Base-by-base conservation (phyloP, 2,329 filamentous ascomycete genomes). In the Penicillium expansum region DNA sequence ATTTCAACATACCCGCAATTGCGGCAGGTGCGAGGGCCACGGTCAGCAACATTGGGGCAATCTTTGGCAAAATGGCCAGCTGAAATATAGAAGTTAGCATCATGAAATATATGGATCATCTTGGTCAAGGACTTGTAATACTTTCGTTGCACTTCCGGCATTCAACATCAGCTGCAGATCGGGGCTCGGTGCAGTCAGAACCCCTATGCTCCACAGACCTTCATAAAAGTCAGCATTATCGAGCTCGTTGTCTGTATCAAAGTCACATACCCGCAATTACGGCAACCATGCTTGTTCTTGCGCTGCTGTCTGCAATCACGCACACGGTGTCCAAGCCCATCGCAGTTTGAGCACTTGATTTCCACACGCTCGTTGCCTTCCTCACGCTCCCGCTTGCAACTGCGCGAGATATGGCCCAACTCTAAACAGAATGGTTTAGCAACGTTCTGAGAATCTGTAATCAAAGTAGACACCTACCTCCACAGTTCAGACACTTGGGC, bases 321-420 rank as follows among this genome's bases (percentile, higher is more conserved):
- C 62, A 74, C 76, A 59, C 79, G 77, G 63, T 82, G 80, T 18
- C 80, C 80, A 16, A 69, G 49, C 24, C 73, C 71, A 20, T 67
- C 70, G 62, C 81, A 84, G 60, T 82, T 80, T 54, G 75, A 72
- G 65, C 82, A 84, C 45, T 76, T 77, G 57, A 83, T 76, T 47
- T 76, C 73, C 18, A 77, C 67, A 45, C 72, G 74, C 22, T 79
- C 77, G 6, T 65, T 58, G 22, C 71, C 68, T 0, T 58, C 55
- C 1, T 61, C 54, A 55, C 73, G 73, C 58, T 83, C 81, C 60
- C 82, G 67, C 41, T 76, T 74, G 71, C 82, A 85, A n/a, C 63
- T 66, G 45, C 75, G 77, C 8, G 68, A 49, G 35, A 64, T 70
- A 62, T 85, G 82, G 6, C 82, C 82, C 58, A 81, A 64, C 63